These are phyloP conservation scores for Jaapia argillacea DNA, from an alignment of 768 basidiomycete species.

Conservation along the genomic window DNA sequence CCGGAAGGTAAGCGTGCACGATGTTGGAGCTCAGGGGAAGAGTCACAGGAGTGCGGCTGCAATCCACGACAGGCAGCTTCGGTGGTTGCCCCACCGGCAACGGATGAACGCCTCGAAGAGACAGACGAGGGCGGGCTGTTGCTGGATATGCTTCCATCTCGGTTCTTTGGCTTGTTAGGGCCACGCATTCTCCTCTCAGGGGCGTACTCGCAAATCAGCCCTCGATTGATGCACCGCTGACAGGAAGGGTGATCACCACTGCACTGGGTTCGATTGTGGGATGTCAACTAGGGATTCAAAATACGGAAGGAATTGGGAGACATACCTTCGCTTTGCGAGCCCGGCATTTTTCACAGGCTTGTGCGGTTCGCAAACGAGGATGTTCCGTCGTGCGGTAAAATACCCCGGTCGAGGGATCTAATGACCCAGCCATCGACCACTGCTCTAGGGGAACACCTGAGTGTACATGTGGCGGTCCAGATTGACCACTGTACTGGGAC, in stretches of 20 bases:
- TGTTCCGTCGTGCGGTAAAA: slow-evolving; percentile 58
- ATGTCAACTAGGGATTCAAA: background rate
- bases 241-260: slow-evolving; percentile 64
- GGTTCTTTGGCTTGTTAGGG: slow-evolving; percentile 42
- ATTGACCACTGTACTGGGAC: too few species aligned
- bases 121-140: background rate
- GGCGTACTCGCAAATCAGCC: slow-evolving; percentile 56
- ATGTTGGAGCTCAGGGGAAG: too few species aligned
- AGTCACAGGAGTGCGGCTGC: too few species aligned
- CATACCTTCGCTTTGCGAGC: slow-evolving; percentile 65
- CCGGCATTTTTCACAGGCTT: slow-evolving; percentile 71
- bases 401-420: slow-evolving; percentile 56
- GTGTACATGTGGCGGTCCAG: too few species aligned
- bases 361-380: slow-evolving; percentile 56
- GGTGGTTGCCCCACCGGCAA: too few species aligned
- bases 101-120: background rate
- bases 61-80: too few species aligned
- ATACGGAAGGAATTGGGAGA: background rate
- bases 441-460: slow-evolving; percentile 7
- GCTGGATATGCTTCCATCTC: background rate
- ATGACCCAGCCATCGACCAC: slow-evolving; percentile 41
- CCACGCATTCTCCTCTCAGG: slow-evolving; percentile 56
- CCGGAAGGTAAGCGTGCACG: too few species aligned
- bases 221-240: slow-evolving; percentile 49
- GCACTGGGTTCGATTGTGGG: slow-evolving; percentile 32